Conservation (phyloP, 2,329 filamentous ascomycete genomes). For the Truncatella angustata region DNA sequence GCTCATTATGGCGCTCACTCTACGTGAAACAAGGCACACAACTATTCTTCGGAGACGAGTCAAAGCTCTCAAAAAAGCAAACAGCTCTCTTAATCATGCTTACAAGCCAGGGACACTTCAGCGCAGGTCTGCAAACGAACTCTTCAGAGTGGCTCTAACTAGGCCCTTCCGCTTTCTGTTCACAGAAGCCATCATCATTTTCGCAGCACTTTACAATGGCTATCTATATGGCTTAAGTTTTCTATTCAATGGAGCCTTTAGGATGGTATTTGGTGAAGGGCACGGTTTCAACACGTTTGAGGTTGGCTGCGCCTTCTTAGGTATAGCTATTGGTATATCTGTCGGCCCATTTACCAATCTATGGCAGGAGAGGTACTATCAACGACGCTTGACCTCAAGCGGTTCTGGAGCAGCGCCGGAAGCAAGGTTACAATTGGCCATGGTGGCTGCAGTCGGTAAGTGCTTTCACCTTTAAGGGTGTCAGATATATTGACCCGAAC, state of each 20-base stretch:
- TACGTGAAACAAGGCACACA: conserved; percentile 43
- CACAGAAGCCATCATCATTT: conserved; percentile 45
- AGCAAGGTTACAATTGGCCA: conserved; percentile 37
- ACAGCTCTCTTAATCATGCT: background rate
- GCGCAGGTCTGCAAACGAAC: conserved; percentile 29
- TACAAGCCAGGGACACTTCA: conserved; percentile 36
- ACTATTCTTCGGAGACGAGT: conserved; percentile 37
- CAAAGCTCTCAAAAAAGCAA: background rate
- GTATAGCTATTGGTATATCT: conserved; percentile 35
- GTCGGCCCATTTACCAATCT: conserved; percentile 41
- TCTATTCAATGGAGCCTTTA: conserved; percentile 47
- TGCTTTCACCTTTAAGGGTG: conserved; percentile 11
- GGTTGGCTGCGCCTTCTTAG: conserved; percentile 38
- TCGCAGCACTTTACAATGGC: conserved; percentile 46
- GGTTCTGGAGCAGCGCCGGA: conserved; percentile 36
- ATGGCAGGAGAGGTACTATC: conserved; percentile 42
- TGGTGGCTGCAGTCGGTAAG: conserved; percentile 34
- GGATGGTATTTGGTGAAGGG: conserved; percentile 45
- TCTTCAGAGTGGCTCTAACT: conserved; percentile 40
- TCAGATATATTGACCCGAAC: background rate
- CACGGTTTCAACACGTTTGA: conserved; percentile 37
- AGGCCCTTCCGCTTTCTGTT: conserved; percentile 46
- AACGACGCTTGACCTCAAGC: conserved; percentile 26
- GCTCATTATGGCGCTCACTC: conserved; percentile 36
- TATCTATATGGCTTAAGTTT: conserved; percentile 48